Evolutionary conservation across 164 flowering plant genomes (phyloP), one percentile per base, ranked within the genome.

Genomic region (Vitis amurensis): DNA sequence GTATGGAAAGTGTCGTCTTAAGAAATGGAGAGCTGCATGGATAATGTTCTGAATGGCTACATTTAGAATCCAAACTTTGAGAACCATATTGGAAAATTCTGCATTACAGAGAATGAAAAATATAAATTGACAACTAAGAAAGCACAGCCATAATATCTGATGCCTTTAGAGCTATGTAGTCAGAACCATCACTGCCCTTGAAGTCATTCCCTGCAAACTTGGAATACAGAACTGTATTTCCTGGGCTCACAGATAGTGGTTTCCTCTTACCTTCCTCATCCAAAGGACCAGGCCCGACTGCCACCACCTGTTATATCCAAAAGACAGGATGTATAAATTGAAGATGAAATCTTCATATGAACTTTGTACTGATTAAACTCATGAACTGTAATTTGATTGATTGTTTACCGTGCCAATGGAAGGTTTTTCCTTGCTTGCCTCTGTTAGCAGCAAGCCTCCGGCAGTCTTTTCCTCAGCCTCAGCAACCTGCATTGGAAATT

Each of bases 121-220:
- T 9, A 19, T 6, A 8, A 9, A 11, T 12, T 14, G 30, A 58
- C 11, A 17, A 57, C 78, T 82, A 89, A 55, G 98, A 87, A 27
- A 94, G 87, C 15, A 91, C 84, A 63, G 95, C 98, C 86, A 94
- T 89, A 23, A 92, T 86, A 78, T 94, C 97, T 1, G 97, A 83
- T n/a, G 78, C 95, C 77, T 91, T 85, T 7, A 94, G 80, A 16
- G 83, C 88, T n/a, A 92, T 89, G 85, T 92, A 94, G 0, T 91
- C 81, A 4, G 87, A 79, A 10, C 97, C 98, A 77, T 94, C 98
- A 50, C 56, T 67, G 37, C 92, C 91, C 78, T 92, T 89, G 85
- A 91, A 94, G 65, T 92, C 98, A 55, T 85, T 92, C 12, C 97
- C 98, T 0, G 98, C 97, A 72, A 89, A 94, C 67, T 91, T 94